Evolutionary conservation across 768 basidiomycete species (phyloP), one percentile per base, ranked within the genome.

Genomic region (Russula compacta): DNA sequence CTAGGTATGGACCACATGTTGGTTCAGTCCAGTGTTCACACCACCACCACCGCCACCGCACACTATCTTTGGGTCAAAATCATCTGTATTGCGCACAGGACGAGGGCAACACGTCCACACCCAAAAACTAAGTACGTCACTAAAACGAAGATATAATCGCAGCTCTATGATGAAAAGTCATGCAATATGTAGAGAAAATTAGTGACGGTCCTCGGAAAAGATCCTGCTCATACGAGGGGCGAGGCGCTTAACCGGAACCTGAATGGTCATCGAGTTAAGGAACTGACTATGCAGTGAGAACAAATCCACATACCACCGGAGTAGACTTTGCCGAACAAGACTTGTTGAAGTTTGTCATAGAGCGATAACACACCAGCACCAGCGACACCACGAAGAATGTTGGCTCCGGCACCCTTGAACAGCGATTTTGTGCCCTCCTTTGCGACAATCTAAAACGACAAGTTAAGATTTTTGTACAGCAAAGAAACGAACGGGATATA

Each of bases 241-340:
- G 62, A 64, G 58, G 61, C 65, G 58, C 67, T 78, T 74, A 78
- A 68, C 77, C 77, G 71, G 77, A 78, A 63, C 76, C 75, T 76
- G 64, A 3, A 54, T 36, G 24, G 39, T 12, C 10, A 42, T 19
- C 9, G 38, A 48, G 19, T 44, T 58, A 1, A 64, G 54, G 14
- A 39, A 9, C 12, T 35, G 24, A 15, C 19, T 11, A 1, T 33
- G 43, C 12, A 17, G 12, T 49, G 15, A 21, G 55, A 17, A 56
- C 10, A n/a, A 19, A 44, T 29, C 40, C 21, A 75, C 78, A 63
- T 74, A 86, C 89, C 92, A 80, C 92, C 94, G 67, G 93, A 87
- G 89, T 98, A 98, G 77, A 98, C 95, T 84, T 95, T 97, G 85
- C 95, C 94, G 78, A 98, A 98, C 83, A 95, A 76, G 69, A 92